phyloP scores from a whole-genome alignment of 2,329 filamentous ascomycete species.

The Trichoderma atrobrunneum region DNA sequence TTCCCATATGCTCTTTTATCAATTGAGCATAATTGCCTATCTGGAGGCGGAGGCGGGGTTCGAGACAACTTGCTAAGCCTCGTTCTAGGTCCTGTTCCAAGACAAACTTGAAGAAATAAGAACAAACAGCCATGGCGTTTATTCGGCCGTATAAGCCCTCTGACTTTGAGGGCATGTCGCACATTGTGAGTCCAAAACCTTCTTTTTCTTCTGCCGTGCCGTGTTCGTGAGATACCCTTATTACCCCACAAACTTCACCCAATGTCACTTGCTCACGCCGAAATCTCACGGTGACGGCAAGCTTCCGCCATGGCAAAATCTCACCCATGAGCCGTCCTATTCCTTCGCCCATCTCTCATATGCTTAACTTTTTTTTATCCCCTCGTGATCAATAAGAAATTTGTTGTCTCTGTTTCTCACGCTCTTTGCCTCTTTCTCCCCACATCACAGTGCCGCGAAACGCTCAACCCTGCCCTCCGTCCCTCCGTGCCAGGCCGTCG shows the following conservation, averaged over 20 bases:
- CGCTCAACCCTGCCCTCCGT: constrained; percentile 44
- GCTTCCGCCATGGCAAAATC: background rate
- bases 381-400: background rate
- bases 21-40: background rate
- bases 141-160: constrained; percentile 40
- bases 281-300: constrained; percentile 3
- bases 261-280: background rate
- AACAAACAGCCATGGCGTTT: constrained; percentile 40
- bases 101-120: background rate
- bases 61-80: background rate
- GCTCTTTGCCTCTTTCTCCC: background rate
- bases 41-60: background rate
- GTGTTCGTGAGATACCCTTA: background rate
- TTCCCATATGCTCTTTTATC: background rate
- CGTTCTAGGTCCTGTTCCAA: background rate
- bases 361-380: background rate
- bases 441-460: constrained; percentile 44
- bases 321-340: background rate
- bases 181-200: constrained; percentile 37
- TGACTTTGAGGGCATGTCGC: constrained; percentile 41
- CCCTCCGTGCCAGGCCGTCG: constrained; percentile 33
- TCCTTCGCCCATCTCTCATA: background rate
- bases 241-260: background rate
- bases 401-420: background rate
- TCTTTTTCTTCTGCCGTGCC: background rate